Evolutionary conservation across 169 alveolate genomes (phyloP), one percentile per base, ranked within the genome.

Genomic region (Plasmodium adleri): DNA sequence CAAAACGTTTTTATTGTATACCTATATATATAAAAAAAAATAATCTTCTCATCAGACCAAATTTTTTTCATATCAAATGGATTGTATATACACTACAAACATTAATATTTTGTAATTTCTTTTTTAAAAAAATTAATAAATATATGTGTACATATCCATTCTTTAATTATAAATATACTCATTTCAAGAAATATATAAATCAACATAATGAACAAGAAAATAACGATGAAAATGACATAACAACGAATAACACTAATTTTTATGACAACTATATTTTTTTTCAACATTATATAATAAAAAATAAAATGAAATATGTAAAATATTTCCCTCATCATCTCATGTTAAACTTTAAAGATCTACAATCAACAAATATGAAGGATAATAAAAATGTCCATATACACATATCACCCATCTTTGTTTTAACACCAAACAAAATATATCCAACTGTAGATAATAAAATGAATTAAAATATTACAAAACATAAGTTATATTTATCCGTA

Each of bases 121-220:
- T 39, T 83, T 83, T 83, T 83, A 56, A 83, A 83, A 83, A 68
- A 83, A 52, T 68, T 15, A 83, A 83, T 26, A 83, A 83, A 72
- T 83, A 83, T 83, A 83, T 83, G 85, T 83, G 85, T 62, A 52
- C 91, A 2, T 83, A 68, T 28, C 91, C 91, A 62, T 83, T 83
- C n/a, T 83, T 83, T 54, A 83, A 83, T 68, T 68, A 83, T 72
- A 83, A 83, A 72, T 83, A 83, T 83, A 68, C 43, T 20, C 50
- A 39, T 20, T 32, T 83, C 54, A 83, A 83, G 67, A 59, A 68
- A 13, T 52, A 32, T 17, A 20, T 68, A 3, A 28, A 56, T 20
- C 17, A 56, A 17, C 47, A 24, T 6, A 47, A 49, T 13, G 62
- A 83, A 39, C 24, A 83, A 28, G n/a, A 12, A 47, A 62, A 62